Evolutionary conservation across 768 basidiomycete genomes (phyloP).

Genomic region (Lanmaoa rubissima): DNA sequence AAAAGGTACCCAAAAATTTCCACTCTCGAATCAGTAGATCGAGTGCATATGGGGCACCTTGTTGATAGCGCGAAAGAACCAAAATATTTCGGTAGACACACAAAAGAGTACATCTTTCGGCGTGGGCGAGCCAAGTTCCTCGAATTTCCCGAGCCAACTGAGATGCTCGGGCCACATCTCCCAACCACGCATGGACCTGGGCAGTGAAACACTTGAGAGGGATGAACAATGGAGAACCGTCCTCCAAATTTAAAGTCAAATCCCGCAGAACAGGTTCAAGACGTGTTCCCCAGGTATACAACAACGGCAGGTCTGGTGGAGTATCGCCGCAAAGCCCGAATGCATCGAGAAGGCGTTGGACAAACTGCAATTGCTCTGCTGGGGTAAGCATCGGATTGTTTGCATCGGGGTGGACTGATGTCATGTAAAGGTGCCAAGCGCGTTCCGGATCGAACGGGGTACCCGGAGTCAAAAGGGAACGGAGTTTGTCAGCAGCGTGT

Average conservation of each 20-base stretch:
- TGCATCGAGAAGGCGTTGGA: slow-evolving; percentile 22
- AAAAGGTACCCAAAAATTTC: slow-evolving; percentile 29
- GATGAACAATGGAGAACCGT: slow-evolving; percentile 17
- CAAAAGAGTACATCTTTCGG: slow-evolving; percentile 24
- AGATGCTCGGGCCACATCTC: slow-evolving; percentile 36
- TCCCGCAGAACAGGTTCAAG: slow-evolving; percentile 34
- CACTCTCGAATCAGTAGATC: slow-evolving; percentile 42
- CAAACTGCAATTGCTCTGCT: slow-evolving; percentile 27
- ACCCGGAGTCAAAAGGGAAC: slow-evolving; percentile 17
- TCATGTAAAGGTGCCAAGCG: slow-evolving; percentile 41
- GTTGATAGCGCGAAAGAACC: slow-evolving; percentile 34
- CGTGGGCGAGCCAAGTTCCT: slow-evolving; percentile 15
- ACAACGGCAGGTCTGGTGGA: slow-evolving; percentile 15
- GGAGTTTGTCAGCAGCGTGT: slow-evolving; percentile 12
- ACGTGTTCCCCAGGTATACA: slow-evolving; percentile 38
- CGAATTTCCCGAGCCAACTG: slow-evolving; percentile 27
- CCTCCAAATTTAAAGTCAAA: slow-evolving; percentile 24
- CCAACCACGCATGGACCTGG: slow-evolving; percentile 37
- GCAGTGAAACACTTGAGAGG: slow-evolving; percentile 31
- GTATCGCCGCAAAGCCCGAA: slow-evolving; percentile 15
- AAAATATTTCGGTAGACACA: slow-evolving; percentile 39
- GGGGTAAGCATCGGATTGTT: slow-evolving; percentile 15
- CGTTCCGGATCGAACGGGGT: slow-evolving; percentile 35
- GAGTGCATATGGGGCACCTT: slow-evolving; percentile 34
- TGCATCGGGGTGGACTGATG: slow-evolving; percentile 9